Base-by-base conservation (phyloP, 257 asterid genomes). In the Solanum sejunctum region DNA sequence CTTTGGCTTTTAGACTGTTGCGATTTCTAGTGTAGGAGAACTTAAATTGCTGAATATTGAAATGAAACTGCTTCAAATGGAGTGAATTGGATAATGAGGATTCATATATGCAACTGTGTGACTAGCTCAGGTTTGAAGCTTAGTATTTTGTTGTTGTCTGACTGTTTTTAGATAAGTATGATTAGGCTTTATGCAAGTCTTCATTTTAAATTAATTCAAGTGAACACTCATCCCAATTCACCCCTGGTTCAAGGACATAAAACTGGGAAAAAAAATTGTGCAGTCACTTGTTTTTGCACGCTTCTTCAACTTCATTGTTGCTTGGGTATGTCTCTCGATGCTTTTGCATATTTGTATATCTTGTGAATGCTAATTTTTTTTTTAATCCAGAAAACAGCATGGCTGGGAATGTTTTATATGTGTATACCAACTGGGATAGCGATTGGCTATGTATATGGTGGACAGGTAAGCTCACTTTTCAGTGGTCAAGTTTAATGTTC, bases 321-420 rank as follows among this genome's bases (percentile, higher is more conserved):
- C 80, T 67, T 39, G 8, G 23, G 12, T 71, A 41, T 70, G 20
- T 47, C 55, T 71, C 32, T 43, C 45, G 80, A 72, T 43, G 32
- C 47, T 77, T 75, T 75, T 75, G 15, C 81, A 49, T 75, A 51
- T 47, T 32, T 16, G 21, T 4, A 47, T 47, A 49, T 15, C 23
- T 49, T 75, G 21, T 75, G 21, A 28, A 16, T 51, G 43, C 43
- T n/a, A 57, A 41, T 18, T 12, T 36, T 80, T 43, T 11, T n/a
- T 36, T 36, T 36, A 36, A 70, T 54, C 85, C 96, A 96, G 99
- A 95, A 93, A 90, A 94, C 93, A 61, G 94, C 94, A 84, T 97
- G 99, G 99, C 91, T 97, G 55, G 98, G 98, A 84, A 88, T 95
- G 71, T 97, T 97, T 90, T 97, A 95, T 92, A 95, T 95, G 99